Evolutionary conservation across 2,329 filamentous ascomycete species (phyloP).

Genomic region (Chrysoporthe puriensis): DNA sequence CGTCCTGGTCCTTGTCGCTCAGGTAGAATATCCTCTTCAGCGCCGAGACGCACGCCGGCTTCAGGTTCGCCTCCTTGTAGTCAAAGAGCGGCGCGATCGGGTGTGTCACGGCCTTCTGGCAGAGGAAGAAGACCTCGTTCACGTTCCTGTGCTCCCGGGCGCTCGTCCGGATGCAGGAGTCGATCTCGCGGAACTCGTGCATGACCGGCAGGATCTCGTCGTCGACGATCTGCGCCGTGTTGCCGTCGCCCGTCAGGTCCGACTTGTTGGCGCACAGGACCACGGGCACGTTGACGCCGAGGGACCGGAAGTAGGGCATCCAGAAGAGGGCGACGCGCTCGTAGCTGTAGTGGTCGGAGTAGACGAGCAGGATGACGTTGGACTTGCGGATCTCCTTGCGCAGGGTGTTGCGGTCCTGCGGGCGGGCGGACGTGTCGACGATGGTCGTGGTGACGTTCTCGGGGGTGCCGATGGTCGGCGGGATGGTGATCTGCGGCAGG

Average conservation of each 20-base stretch:
- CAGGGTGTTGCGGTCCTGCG: conserved; percentile 87
- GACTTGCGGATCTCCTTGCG: conserved; percentile 95
- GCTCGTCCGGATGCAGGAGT: conserved; percentile 94
- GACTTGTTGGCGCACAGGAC: conserved; percentile 97
- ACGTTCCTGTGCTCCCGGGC: conserved; percentile 91
- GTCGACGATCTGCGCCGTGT: conserved; percentile 82
- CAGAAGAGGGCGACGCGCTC: conserved; percentile 96
- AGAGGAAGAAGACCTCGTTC: conserved; percentile 96
- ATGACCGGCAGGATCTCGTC: conserved; percentile 98
- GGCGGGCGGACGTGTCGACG: conserved; percentile 93
- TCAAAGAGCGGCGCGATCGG: conserved; percentile 96
- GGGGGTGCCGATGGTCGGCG: conserved; percentile 87
- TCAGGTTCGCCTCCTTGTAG: conserved; percentile 86
- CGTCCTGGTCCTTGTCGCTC: conserved; percentile 95
- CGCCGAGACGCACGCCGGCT: conserved; percentile 85
- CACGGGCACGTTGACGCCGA: conserved; percentile 98
- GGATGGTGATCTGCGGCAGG: conserved; percentile 92
- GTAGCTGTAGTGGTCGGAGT: conserved; percentile 99
- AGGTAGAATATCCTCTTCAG: conserved; percentile 92
- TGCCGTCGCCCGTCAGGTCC: conserved; percentile 77
- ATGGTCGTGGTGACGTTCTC: conserved; percentile 98
- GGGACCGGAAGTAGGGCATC: conserved; percentile 96
- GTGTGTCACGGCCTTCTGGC: conserved; percentile 96
- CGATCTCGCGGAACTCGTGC: conserved; percentile 98
- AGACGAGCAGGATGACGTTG: conserved; percentile 95